phyloP scores from a whole-genome alignment of 106 monocot species.

The Triglochin maritima region DNA sequence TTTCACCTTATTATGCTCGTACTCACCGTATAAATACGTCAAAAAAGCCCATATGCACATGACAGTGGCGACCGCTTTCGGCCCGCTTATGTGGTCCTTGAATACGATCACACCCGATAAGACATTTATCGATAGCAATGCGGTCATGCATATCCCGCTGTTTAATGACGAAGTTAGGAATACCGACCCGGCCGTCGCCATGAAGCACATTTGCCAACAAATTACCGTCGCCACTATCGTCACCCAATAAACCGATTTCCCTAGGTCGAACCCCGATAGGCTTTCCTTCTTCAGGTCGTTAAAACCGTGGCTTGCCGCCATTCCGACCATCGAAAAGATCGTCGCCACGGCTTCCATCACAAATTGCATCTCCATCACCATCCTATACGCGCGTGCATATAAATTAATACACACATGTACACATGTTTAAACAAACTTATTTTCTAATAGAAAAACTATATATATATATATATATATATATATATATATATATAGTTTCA shows the following conservation, averaged over 20 bases:
- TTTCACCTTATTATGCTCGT: slow-evolving; percentile 18
- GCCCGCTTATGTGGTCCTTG: slow-evolving; percentile 39
- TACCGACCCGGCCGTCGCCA: slow-evolving; percentile 62
- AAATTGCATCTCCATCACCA: slow-evolving; percentile 60
- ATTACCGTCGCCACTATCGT: slow-evolving; percentile 16
- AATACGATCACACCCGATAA: slow-evolving; percentile 49
- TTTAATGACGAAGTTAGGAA: slow-evolving; percentile 60
- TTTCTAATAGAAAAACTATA: too few species aligned
- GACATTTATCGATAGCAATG: slow-evolving; percentile 45
- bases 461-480: too few species aligned
- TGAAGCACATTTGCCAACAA: slow-evolving; percentile 55
- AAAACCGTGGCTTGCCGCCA: slow-evolving; percentile 22
- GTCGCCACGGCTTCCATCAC: slow-evolving; percentile 63
- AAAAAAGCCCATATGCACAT: slow-evolving; percentile 61
- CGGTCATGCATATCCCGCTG: slow-evolving; percentile 72
- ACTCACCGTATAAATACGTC: slow-evolving; percentile 66
- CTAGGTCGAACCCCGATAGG: slow-evolving; percentile 26
- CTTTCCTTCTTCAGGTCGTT: slow-evolving; percentile 20
- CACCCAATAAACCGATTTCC: slow-evolving; percentile 27
- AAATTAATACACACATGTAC: background rate
- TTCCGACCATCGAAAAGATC: slow-evolving; percentile 25
- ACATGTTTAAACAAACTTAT: background rate
- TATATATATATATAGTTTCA: too few species aligned
- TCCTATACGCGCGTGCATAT: background rate
- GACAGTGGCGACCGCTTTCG: slow-evolving; percentile 44